Base-by-base conservation (phyloP, 805 yeast species). In the Kazachstania taianensis region DNA sequence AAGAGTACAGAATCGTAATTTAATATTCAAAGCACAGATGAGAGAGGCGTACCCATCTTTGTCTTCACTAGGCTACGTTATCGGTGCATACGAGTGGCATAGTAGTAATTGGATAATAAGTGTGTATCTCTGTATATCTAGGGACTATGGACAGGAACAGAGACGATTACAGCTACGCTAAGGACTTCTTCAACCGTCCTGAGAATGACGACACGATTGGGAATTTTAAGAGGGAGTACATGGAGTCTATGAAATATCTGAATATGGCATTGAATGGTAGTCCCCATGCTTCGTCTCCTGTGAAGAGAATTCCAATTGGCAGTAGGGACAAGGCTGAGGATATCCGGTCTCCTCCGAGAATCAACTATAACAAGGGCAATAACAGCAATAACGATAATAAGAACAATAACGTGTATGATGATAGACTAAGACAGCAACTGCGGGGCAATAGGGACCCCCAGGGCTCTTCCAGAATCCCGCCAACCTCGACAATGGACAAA, bases 191-290 rank as follows among this genome's bases (percentile, higher is more conserved):
- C 32, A 44, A 37, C 25, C 40, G 41, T 13, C 49, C 50, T 13
- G 58, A 54, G 16, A 45, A 42, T 14, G 59, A 55, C 38, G 61
- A 55, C 32, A 54, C 60, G 9, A 35, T 55, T 16, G 52, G 47
- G 33, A 50, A 46, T 33, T 46, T 55, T 7, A 48, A 55, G 30
- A 46, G 46, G 30, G 52, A 55, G 33, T 54, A 51, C 29, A 37
- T 50, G 37, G 50, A 48, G 12, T 52, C 55, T 10, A 55, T 46
- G 45, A 44, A 46, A 36, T 48, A 46, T 24, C 35, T 38, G n/a
- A 13, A 34, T n/a, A 13, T 28, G 27, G 37, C 32, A 3, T 28
- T 34, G 32, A 20, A 32, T 14, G 18, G 20, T 16, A 17, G 17
- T 14, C 9, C 9, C 8, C 9, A n/a, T 8, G 14, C 9, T 25